Percentiles rank a stretch among this genome's conserved stretches.
These are phyloP conservation scores for Cicer judaicum DNA, from an alignment of 306 rosid genomes.

Conservation along the genomic window DNA sequence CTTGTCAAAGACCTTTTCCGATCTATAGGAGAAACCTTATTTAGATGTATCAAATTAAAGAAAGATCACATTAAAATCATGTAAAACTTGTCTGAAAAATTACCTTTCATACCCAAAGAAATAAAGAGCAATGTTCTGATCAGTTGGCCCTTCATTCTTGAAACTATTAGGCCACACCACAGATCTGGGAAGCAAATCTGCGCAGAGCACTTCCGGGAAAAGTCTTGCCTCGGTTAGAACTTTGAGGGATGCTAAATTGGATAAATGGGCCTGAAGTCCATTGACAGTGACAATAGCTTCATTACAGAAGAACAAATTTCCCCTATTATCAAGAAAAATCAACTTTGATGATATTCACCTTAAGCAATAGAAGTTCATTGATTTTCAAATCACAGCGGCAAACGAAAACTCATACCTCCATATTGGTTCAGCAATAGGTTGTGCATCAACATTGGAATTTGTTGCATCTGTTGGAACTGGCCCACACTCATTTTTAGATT, in stretches of 20 bases:
- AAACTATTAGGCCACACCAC: conserved; percentile 78
- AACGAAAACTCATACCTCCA: conserved; percentile 64
- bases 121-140: conserved; percentile 68
- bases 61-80: conserved; percentile 9
- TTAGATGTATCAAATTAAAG: conserved; percentile 11
- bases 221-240: conserved; percentile 54
- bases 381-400: conserved; percentile 27
- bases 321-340: conserved; percentile 60
- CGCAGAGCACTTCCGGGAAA: conserved; percentile 56
- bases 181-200: conserved; percentile 52
- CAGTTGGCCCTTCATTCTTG: conserved; percentile 54
- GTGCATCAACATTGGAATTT: conserved; percentile 51
- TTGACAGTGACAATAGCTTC: conserved; percentile 33
- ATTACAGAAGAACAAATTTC: conserved; percentile 55
- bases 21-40: conserved; percentile 41
- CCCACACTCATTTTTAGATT: conserved; percentile 23
- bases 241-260: conserved; percentile 68
- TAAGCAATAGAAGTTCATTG: conserved; percentile 22
- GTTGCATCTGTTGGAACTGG: conserved; percentile 39
- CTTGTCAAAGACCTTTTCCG: conserved; percentile 54
- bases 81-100: conserved; percentile 23
- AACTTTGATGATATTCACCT: conserved; percentile 30
- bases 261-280: conserved; percentile 70
- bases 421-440: conserved; percentile 65
- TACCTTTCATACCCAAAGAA: conserved; percentile 68